Base-by-base conservation (phyloP, 805 yeast species). In the Candida insectorum region DNA sequence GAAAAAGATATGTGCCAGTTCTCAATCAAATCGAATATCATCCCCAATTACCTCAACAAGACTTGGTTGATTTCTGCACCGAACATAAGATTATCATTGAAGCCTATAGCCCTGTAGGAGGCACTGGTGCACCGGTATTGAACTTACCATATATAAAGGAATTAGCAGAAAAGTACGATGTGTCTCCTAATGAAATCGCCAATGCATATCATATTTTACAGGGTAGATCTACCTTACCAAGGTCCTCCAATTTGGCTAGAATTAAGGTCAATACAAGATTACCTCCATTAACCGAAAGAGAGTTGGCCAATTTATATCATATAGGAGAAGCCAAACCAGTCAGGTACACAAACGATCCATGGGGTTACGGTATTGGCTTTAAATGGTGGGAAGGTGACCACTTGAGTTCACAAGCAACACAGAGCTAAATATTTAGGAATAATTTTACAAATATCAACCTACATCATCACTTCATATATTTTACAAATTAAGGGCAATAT, bases 161-260 rank as follows among this genome's bases (percentile, higher is more conserved):
- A 33, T 52, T 85, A 24, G 85, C 87, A 12, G 51, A 69, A 37
- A 77, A 78, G 56, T 71, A 83, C 48, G 50, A 56, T 16, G 75
- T 66, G 8, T 52, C 71, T 3, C 66, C 75, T 0, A 79, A 75
- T 35, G 82, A 76, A 43, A 68, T 86, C 8, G 62, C 77, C 12
- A 65, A 72, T 28, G 80, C 85, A 15, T 84, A 82, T 58, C 50
- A 80, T 48, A 70, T 81, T 16, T 62, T 72, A 40, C 67, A 75
- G 25, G 88, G 85, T 2, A 68, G 82, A 35, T 65, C 69, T 7
- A 78, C 73, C 2, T 58, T 85, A 29, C 87, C 93, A 28, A 76
- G 89, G 60, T 80, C 95, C 0, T 67, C 78, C 11, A 85, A 82
- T 32, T 64, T 73, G n/a, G 71, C 69, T 16, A 75, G 95, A 53